Evolutionary conservation across 192 early-diverging fungal species (phyloP).

Genomic region (Funneliformis geosporum): DNA sequence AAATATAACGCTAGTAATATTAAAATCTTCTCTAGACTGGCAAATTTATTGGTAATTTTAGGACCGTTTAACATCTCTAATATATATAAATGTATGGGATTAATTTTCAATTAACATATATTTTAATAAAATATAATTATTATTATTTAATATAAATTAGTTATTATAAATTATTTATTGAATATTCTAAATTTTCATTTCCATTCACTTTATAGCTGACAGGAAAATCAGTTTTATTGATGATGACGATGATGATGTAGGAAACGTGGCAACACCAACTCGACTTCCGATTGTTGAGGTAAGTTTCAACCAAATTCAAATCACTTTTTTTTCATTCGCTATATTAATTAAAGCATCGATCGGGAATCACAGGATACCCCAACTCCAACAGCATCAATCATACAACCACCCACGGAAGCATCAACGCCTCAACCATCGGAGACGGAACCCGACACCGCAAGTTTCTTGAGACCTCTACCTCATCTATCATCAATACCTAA

Average conservation of each 20-base stretch:
- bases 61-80: too few relatives aligned
- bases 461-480: conserved; percentile 12
- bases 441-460: conserved; percentile 12
- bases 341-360: neutral
- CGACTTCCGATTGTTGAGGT: neutral
- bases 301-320: neutral
- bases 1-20: too few relatives aligned
- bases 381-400: conserved; percentile 24
- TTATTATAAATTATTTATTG: too few relatives aligned
- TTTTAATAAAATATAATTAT: too few relatives aligned
- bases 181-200: neutral
- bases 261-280: neutral
- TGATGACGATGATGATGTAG: conserved; percentile 44
- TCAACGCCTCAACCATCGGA: conserved; percentile 33
- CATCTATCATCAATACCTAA: neutral
- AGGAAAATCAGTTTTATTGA: conserved; percentile 47
- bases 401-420: conserved; percentile 26
- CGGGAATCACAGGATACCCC: conserved; percentile 20
- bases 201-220: conserved; percentile 33
- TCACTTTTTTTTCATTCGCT: neutral
- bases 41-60: too few relatives aligned
- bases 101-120: too few relatives aligned
- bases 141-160: too few relatives aligned
- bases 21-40: too few relatives aligned
- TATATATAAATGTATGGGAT: too few relatives aligned